Evolutionary conservation across 2,329 filamentous ascomycete species (phyloP), one percentile per base, ranked within the genome.

Genomic region (Rutstroemia sp.): DNA sequence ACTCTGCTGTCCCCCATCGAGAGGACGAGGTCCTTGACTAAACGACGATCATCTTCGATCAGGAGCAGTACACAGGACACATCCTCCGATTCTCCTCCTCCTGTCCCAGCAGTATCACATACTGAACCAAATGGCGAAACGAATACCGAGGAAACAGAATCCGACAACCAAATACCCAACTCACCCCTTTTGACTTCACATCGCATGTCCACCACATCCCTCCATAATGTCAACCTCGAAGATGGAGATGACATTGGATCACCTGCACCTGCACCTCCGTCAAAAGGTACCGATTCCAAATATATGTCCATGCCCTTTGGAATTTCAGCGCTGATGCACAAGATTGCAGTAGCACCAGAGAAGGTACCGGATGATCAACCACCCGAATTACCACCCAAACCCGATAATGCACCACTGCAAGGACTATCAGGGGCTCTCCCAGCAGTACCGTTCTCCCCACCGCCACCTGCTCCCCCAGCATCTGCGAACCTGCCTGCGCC

Each of bases 371-470:
- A 65, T 17, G 59, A 61, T 52, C 59, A 45, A 41, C 54, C 54
- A 51, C 47, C 54, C 16, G 48, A 51, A 52, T 46, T 64, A 27
- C 66, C 64, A n/a, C 57, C 61, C 54, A 66, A 61, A 58, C 50
- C 63, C 27, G 63, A 66, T 23, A 70, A 68, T 17, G 77, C 77
- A 51, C 46, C 45, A 55, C 76, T 83, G 39, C 83, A 85, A 71
- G 89, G 87, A 63, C 80, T 94, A 53, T 85, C 88, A 41, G 86
- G 81, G 55, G 83, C 80, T 47, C 78, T 94, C 51, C 86, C 88
- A 38, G 78, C 88, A 34, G 81, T 89, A 72, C 84, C 86, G 58
- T 89, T 86, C 86, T 84, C 82, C 17, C 75, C 80, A 19, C 62
- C 60, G 27, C 48, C 64, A 21, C 63, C 63, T 45, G 56, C 64